Conservation (phyloP, 768 basidiomycete genomes). For the Agrocybe praecox region DNA sequence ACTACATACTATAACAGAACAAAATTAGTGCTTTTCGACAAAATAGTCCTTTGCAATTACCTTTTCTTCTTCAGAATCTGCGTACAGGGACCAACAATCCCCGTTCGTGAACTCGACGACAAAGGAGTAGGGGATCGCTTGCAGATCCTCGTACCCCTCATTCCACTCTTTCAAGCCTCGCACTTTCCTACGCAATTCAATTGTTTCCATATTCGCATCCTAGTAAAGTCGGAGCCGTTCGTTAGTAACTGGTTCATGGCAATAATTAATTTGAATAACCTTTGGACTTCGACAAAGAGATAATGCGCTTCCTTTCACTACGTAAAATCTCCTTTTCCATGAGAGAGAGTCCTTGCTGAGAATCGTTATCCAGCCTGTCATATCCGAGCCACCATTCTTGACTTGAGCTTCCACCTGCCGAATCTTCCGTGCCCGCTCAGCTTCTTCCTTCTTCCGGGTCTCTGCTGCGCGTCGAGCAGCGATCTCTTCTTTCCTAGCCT, state of each 20-base stretch:
- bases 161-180: slow-evolving; percentile 59
- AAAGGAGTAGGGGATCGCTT: slow-evolving; percentile 68
- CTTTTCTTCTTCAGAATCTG: slow-evolving; percentile 68
- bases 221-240: slow-evolving; percentile 18
- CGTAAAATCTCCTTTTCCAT: slow-evolving; percentile 71
- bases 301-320: slow-evolving; percentile 47
- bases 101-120: slow-evolving; percentile 61
- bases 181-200: slow-evolving; percentile 50
- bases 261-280: slow-evolving; percentile 28
- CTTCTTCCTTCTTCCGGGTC: slow-evolving; percentile 38
- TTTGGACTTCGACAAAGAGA: slow-evolving; percentile 55
- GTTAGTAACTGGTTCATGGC: not conserved
- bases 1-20: slow-evolving; percentile 41
- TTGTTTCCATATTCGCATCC: slow-evolving; percentile 44
- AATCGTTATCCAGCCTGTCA: slow-evolving; percentile 64
- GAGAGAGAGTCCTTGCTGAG: slow-evolving; percentile 53
- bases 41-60: slow-evolving; percentile 31
- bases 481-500: slow-evolving; percentile 45
- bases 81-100: slow-evolving; percentile 57
- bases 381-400: slow-evolving; percentile 34
- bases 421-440: slow-evolving; percentile 49
- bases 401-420: slow-evolving; percentile 45
- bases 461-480: slow-evolving; percentile 47
- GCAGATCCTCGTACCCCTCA: slow-evolving; percentile 68
- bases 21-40: not conserved